Conservation (phyloP, 257 asterid species). For the Primulina huaijiensis region DNA sequence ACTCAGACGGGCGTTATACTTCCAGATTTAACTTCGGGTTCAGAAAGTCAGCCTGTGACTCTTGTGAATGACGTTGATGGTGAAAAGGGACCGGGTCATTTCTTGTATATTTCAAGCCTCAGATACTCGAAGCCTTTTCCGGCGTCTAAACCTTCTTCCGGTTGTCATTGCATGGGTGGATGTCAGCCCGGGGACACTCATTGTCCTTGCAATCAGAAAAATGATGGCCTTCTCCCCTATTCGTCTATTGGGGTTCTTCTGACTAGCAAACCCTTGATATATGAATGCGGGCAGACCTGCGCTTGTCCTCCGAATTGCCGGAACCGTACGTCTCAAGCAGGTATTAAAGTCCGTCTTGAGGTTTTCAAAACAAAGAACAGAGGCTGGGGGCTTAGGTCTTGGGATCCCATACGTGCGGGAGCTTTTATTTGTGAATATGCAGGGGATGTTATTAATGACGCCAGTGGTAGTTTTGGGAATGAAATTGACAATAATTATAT, state of each 20-base stretch:
- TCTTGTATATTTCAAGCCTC: conserved; percentile 44
- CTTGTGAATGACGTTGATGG: conserved; percentile 55
- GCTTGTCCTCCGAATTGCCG: conserved; percentile 50
- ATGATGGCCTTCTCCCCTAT: conserved; percentile 43
- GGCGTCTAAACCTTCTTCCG: conserved; percentile 28
- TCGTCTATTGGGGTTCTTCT: conserved; percentile 38
- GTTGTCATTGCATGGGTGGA: conserved; percentile 50
- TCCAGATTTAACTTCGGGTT: conserved; percentile 51
- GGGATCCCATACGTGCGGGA: conserved; percentile 58
- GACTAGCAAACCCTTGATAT: conserved; percentile 32
- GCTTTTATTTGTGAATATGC: conserved; percentile 55
- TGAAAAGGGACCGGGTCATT: conserved; percentile 55
- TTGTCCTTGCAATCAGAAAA: conserved; percentile 44
- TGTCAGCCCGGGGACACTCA: conserved; percentile 46
- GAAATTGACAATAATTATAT: conserved; percentile 37
- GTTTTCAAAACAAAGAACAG: conserved; percentile 50
- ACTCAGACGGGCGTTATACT: conserved; percentile 43
- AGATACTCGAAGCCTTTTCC: conserved; percentile 39
- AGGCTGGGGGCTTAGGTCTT: conserved; percentile 65
- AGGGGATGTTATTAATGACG: conserved; percentile 42
- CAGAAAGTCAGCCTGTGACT: conserved; percentile 44
- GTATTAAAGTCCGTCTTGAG: conserved; percentile 41
- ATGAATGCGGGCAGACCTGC: conserved; percentile 49
- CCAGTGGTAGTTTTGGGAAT: conserved; percentile 34
- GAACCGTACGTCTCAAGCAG: conserved; percentile 44